A percentile compares a stretch with the other conserved stretches of the same genome.
Evolutionary conservation across 345 rosid genomes (phyloP).

Genomic region (Dipteronia sinensis): DNA sequence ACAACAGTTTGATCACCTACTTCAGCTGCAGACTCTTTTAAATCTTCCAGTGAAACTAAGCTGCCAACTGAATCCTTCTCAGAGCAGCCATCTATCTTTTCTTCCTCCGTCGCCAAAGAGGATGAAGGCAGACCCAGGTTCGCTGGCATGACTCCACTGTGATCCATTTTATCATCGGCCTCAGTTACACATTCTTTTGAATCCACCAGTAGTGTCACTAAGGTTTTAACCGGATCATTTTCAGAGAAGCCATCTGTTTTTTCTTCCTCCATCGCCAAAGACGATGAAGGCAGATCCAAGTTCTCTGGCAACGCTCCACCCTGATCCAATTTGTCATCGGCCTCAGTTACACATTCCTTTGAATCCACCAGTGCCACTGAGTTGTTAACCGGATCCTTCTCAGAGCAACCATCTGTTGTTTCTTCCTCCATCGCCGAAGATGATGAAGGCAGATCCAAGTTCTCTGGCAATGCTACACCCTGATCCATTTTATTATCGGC

Average conservation of each 20-base stretch:
- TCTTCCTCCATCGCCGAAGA: constrained; percentile 13
- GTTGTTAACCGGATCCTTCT: neutral
- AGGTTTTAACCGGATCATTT: no score
- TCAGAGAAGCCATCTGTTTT: no score
- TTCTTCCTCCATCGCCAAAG: no score
- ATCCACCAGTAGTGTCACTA: neutral
- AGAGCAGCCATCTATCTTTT: neutral
- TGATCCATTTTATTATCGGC: no score
- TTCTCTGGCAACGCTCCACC: no score
- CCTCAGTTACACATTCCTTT: no score
- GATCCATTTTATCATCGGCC: constrained; percentile 13
- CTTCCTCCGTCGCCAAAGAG: constrained; percentile 17
- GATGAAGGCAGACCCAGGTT: constrained; percentile 20
- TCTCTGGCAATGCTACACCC: neutral
- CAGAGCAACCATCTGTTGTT: neutral
- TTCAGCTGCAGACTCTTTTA: constrained; percentile 5
- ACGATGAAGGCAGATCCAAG: no score
- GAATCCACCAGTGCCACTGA: no score
- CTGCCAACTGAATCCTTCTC: constrained; percentile 7
- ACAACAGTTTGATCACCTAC: constrained; percentile 21
- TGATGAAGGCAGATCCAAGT: constrained; percentile 16
- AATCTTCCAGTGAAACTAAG: neutral
- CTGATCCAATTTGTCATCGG: no score
- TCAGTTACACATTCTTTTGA: no score
- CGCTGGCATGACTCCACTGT: constrained; percentile 26